These are phyloP conservation scores for Sclerotinia trifoliorum DNA, from an alignment of 2,329 filamentous ascomycete species.

Conservation along the genomic window DNA sequence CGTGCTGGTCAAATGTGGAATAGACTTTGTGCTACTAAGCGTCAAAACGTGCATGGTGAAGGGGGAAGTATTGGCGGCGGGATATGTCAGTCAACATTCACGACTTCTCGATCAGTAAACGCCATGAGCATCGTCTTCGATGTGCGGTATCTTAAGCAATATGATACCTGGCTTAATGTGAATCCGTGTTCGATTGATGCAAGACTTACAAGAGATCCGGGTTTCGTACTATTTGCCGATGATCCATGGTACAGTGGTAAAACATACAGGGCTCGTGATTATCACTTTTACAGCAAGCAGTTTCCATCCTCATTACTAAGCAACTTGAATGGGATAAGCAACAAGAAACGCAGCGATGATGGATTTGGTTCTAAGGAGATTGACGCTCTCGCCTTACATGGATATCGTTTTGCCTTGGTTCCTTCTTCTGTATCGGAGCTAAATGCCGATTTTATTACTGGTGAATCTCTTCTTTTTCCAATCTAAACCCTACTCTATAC, in stretches of 20 bases:
- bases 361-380: not conserved
- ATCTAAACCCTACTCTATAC: too few species aligned
- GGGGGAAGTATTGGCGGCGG: not conserved
- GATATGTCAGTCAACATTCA: not conserved
- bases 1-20: not conserved
- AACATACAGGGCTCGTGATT: not conserved
- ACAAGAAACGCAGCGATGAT: not conserved
- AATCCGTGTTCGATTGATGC: not conserved
- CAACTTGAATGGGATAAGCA: not conserved
- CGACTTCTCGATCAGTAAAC: not conserved
- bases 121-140: not conserved
- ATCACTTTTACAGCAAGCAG: not conserved
- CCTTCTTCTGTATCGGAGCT: not conserved
- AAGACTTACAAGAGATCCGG: not conserved
- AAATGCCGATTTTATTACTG: not conserved
- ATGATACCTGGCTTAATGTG: not conserved
- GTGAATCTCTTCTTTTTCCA: not conserved
- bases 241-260: not conserved
- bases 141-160: not conserved
- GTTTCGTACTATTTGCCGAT: not conserved
- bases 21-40: not conserved
- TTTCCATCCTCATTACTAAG: not conserved
- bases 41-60: not conserved
- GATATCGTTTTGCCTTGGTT: not conserved
- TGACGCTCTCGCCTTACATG: not conserved